Percentiles rank a stretch among this genome's conserved stretches.
These are phyloP conservation scores for Leccinum olivaceopallidum DNA, from an alignment of 768 basidiomycete genomes.

Conservation along the genomic window DNA sequence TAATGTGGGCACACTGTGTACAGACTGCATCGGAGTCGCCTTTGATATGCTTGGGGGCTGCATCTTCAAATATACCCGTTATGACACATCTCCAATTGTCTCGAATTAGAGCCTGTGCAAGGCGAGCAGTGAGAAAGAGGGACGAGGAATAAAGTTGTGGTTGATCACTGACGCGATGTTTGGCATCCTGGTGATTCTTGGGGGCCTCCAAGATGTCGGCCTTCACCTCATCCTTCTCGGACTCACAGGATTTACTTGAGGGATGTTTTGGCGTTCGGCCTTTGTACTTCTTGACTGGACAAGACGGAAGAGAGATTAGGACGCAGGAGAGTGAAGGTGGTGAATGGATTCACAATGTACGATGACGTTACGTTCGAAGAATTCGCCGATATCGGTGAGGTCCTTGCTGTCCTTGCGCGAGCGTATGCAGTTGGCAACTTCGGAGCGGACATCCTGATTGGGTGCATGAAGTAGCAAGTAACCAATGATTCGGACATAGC, in stretches of 20 bases:
- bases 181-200: constrained; percentile 6
- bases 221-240: not conserved
- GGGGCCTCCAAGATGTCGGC: not conserved
- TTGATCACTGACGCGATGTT: constrained; percentile 3
- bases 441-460: not conserved
- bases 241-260: constrained; percentile 21
- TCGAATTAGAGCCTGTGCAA: constrained; percentile 35
- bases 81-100: constrained; percentile 38
- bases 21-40: not conserved
- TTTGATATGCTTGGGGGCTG: not conserved
- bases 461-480: constrained; percentile 11
- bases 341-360: constrained; percentile 3
- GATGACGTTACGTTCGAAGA: constrained; percentile 8
- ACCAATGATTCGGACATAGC: constrained; percentile 6
- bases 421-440: constrained; percentile 8
- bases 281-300: constrained; percentile 16
- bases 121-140: not conserved
- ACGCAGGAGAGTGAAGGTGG: not conserved
- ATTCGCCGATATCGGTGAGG: not conserved
- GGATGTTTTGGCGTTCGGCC: constrained; percentile 23
- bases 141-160: not conserved
- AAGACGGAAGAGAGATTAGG: not conserved
- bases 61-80: constrained; percentile 27
- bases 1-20: constrained; percentile 2
- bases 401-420: not conserved